Conservation (phyloP, 495 filamentous ascomycete species). For the Amorphotheca resinae region DNA sequence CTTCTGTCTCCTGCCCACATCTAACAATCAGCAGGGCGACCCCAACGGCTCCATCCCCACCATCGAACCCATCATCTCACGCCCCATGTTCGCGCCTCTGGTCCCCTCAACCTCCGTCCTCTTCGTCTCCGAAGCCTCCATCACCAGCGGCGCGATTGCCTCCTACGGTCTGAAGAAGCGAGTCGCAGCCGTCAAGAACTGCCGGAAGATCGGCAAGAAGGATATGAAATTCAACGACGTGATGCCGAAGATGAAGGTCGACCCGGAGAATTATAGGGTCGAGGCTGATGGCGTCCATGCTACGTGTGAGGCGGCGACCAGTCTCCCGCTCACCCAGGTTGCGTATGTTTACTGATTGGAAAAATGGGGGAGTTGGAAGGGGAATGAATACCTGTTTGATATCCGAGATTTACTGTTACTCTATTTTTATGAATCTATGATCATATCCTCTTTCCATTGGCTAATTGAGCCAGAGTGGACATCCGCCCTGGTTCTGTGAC, state of each 20-base stretch:
- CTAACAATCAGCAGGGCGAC: slow-evolving; percentile 53
- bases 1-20: not conserved
- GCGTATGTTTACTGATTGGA: slow-evolving; percentile 62
- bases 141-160: slow-evolving; percentile 51
- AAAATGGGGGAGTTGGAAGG: not conserved
- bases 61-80: slow-evolving; percentile 73
- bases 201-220: slow-evolving; percentile 68
- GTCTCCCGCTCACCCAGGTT: slow-evolving; percentile 68
- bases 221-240: slow-evolving; percentile 91
- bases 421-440: no score
- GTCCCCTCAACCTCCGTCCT: slow-evolving; percentile 64
- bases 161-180: slow-evolving; percentile 68
- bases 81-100: slow-evolving; percentile 75
- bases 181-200: slow-evolving; percentile 68
- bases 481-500: no score
- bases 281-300: slow-evolving; percentile 75
- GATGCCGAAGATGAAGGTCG: slow-evolving; percentile 87
- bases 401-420: no score
- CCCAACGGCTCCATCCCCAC: slow-evolving; percentile 88
- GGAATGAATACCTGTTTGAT: no score
- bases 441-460: no score
- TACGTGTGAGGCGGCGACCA: slow-evolving; percentile 57
- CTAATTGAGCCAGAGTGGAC: no score
- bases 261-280: slow-evolving; percentile 83
- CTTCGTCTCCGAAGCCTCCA: slow-evolving; percentile 67